These are phyloP conservation scores for Malus sylvestris DNA, from an alignment of 306 rosid species.

Conservation along the genomic window DNA sequence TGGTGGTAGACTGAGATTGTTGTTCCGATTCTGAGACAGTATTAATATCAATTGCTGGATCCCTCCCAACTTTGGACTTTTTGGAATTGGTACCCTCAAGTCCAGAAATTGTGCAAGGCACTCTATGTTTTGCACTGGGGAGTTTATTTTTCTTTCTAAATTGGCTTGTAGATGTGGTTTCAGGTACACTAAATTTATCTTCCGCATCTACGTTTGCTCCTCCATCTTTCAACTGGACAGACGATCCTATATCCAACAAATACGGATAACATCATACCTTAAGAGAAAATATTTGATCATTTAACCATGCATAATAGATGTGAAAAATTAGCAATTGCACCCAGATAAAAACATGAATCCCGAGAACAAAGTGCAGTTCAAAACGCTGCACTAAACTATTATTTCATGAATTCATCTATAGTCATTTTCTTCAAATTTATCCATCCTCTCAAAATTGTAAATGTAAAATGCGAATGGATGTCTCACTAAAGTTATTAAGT, in stretches of 20 bases:
- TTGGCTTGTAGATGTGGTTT: conserved; percentile 56
- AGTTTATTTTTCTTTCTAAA: conserved; percentile 43
- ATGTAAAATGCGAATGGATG: background rate
- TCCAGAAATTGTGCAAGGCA: conserved; percentile 25
- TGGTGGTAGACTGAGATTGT: conserved; percentile 29
- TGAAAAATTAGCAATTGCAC: conserved; percentile 3
- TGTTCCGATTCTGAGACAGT: conserved; percentile 44
- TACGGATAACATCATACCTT: background rate
- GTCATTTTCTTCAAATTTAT: background rate
- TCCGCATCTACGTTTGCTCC: conserved; percentile 38
- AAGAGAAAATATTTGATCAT: conserved; percentile 6
- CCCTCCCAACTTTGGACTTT: conserved; percentile 63
- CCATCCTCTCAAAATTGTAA: background rate
- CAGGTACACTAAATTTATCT: conserved; percentile 46
- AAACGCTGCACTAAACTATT: background rate
- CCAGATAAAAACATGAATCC: background rate
- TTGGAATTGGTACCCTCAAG: conserved; percentile 37
- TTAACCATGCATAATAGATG: background rate
- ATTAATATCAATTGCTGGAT: conserved; percentile 21
- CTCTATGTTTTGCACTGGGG: conserved; percentile 28
- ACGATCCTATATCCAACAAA: conserved; percentile 45
- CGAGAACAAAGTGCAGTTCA: background rate
- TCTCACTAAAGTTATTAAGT: background rate
- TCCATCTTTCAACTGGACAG: conserved; percentile 64
- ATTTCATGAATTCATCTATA: background rate